These are phyloP conservation scores for Blastocrithidia nonstop DNA, from an alignment of 208 protist genomes.

Conservation along the genomic window DNA sequence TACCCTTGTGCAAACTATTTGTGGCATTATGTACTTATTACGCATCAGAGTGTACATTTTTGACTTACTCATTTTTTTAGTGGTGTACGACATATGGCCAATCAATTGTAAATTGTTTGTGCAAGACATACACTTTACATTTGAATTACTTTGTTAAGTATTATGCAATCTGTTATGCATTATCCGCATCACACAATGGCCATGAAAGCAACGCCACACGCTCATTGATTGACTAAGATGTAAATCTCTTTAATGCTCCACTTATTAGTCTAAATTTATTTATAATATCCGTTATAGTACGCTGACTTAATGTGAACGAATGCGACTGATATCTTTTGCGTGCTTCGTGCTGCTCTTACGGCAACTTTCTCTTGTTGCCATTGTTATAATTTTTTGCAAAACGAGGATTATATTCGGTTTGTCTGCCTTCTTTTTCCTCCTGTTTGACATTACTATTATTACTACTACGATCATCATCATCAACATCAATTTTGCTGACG, in stretches of 20 bases:
- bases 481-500: not conserved
- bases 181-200: slow-evolving; percentile 43
- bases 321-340: not conserved
- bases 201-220: slow-evolving; percentile 55
- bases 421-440: too few relatives aligned
- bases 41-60: too few relatives aligned
- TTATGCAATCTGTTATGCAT: slow-evolving; percentile 26
- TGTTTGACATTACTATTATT: too few relatives aligned
- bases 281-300: slow-evolving; percentile 30
- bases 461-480: too few relatives aligned
- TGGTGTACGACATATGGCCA: too few relatives aligned
- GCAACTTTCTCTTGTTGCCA: not conserved
- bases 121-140: too few relatives aligned
- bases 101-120: too few relatives aligned
- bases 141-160: slow-evolving; percentile 35
- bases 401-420: too few relatives aligned
- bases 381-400: not conserved
- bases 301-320: slow-evolving; percentile 34
- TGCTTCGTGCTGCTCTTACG: not conserved
- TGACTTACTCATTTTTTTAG: too few relatives aligned
- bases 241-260: slow-evolving; percentile 38
- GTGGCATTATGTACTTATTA: too few relatives aligned
- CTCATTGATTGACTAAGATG: slow-evolving; percentile 50
- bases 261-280: slow-evolving; percentile 61
- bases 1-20: too few relatives aligned